Evolutionary conservation across 768 basidiomycete species (phyloP).

Genomic region (Zangia roseola): DNA sequence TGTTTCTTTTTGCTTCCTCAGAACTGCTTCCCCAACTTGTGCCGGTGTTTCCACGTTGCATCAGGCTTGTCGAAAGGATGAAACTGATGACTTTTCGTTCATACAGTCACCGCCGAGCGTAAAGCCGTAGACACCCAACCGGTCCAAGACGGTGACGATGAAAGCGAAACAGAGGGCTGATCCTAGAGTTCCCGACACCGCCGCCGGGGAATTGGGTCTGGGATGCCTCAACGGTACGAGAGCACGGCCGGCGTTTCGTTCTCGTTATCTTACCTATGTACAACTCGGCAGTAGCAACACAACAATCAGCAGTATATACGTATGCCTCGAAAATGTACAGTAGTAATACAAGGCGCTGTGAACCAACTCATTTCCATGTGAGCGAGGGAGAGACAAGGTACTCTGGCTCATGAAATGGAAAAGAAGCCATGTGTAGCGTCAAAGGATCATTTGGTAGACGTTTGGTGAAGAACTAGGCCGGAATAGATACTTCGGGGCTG

Average conservation of each 20-base stretch:
- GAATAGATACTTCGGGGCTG: slow-evolving; percentile 23
- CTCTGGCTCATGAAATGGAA: neutral
- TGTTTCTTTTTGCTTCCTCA: slow-evolving; percentile 30
- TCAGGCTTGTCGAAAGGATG: too few relatives aligned
- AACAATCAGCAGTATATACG: slow-evolving; percentile 14
- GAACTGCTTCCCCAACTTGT: too few relatives aligned
- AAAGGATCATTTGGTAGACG: neutral
- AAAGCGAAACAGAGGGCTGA: too few relatives aligned
- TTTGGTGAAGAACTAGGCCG: neutral
- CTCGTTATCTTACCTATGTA: neutral
- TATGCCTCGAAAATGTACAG: slow-evolving; percentile 17
- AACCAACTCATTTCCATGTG: slow-evolving; percentile 9
- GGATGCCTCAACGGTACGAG: too few relatives aligned
- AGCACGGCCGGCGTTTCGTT: too few relatives aligned
- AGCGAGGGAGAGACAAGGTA: neutral
- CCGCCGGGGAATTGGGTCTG: too few relatives aligned
- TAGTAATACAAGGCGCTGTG: slow-evolving; percentile 25
- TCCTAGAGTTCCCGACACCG: too few relatives aligned
- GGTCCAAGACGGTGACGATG: too few relatives aligned
- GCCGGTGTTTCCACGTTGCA: neutral
- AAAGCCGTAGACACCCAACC: slow-evolving; percentile 23
- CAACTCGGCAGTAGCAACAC: neutral
- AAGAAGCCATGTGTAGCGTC: neutral
- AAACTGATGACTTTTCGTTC: too few relatives aligned
- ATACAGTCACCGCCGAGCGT: slow-evolving; percentile 52